These are phyloP conservation scores for Blepharisma japonicum DNA, from an alignment of 73 alveolate species.

Conservation along the genomic window DNA sequence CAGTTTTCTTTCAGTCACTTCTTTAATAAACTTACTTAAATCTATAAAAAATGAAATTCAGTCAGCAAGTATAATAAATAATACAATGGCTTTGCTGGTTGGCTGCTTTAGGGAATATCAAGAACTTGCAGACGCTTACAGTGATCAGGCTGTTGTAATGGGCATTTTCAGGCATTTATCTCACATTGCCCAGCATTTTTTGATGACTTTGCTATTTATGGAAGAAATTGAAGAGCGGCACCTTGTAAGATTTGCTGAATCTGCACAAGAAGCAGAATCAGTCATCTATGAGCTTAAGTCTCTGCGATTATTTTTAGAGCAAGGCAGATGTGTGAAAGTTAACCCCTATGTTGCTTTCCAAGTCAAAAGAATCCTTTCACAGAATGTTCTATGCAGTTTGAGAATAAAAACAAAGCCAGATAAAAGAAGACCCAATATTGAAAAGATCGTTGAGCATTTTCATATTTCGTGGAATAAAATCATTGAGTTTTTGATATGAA, in stretches of 20 bases:
- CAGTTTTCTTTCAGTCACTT: no score
- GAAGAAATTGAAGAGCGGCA: neutral
- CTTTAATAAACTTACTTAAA: no score
- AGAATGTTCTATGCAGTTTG: neutral
- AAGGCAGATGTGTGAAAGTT: neutral
- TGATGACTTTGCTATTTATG: neutral
- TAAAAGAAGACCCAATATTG: neutral
- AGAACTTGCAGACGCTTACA: slow-evolving; percentile 6
- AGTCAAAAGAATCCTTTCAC: neutral
- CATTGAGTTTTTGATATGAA: slow-evolving; percentile 17
- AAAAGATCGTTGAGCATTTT: neutral
- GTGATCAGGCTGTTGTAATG: neutral
- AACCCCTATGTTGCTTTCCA: neutral
- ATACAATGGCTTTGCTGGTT: slow-evolving; percentile 1
- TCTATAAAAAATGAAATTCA: no score
- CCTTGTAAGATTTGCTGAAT: neutral
- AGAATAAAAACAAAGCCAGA: slow-evolving; percentile 22
- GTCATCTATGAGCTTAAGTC: neutral
- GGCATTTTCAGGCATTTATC: slow-evolving; percentile 22
- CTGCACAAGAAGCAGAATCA: slow-evolving; percentile 4
- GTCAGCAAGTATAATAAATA: no score
- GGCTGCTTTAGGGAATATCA: neutral
- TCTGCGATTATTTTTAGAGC: neutral
- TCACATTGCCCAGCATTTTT: slow-evolving; percentile 15
- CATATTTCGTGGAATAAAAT: neutral